A percentile compares a stretch with the other conserved stretches of the same genome.
Evolutionary conservation across 352 stramenopile genomes (phyloP).

Genomic region (Phytophthora constricta): DNA sequence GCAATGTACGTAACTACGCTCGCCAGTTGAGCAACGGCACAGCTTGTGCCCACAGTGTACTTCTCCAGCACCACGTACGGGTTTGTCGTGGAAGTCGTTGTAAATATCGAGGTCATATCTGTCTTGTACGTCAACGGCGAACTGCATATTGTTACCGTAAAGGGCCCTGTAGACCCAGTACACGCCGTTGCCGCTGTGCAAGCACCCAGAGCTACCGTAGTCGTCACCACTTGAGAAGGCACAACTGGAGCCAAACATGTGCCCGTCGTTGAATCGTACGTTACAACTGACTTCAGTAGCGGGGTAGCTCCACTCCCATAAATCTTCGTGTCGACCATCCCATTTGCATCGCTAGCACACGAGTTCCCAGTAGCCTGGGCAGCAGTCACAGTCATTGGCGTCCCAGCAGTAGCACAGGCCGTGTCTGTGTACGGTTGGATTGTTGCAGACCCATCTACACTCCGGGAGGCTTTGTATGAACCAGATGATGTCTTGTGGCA

Average conservation of each 20-base stretch:
- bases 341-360: not conserved
- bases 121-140: not conserved
- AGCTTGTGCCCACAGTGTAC: slow-evolving; percentile 12
- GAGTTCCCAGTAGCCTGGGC: slow-evolving; percentile 9
- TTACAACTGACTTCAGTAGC: not conserved
- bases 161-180: not conserved
- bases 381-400: not conserved
- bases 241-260: no score
- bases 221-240: not conserved
- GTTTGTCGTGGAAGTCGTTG: no score
- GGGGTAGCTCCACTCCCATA: not conserved
- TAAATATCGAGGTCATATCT: no score
- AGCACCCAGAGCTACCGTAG: not conserved
- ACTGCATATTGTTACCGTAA: not conserved
- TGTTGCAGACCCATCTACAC: not conserved
- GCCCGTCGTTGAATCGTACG: not conserved
- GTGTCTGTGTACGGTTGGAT: slow-evolving; percentile 7
- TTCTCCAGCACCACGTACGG: slow-evolving; percentile 9
- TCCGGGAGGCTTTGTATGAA: not conserved
- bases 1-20: not conserved
- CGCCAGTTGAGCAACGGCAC: slow-evolving; percentile 2
- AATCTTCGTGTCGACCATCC: slow-evolving; percentile 6
- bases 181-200: not conserved
- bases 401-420: not conserved
- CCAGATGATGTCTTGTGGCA: not conserved